phyloP scores from a whole-genome alignment of 139 green algal genomes.

The Tetraselmis striata region DNA sequence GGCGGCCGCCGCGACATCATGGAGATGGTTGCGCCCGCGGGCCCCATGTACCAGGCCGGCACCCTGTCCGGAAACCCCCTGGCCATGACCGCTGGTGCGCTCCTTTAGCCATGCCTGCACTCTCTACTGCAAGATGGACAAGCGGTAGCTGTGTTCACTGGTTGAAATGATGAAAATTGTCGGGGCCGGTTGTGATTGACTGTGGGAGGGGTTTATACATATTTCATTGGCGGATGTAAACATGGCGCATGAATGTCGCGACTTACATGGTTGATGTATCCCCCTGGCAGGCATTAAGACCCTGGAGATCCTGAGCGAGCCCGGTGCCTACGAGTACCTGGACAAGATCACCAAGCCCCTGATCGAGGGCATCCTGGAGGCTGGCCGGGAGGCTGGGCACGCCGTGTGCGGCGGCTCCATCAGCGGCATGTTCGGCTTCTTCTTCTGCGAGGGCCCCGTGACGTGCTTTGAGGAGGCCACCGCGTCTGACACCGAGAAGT shows the following conservation, averaged over 20 bases:
- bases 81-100: constrained; percentile 81
- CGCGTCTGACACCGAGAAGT: constrained; percentile 86
- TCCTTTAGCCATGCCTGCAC: too few species aligned
- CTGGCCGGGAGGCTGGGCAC: constrained; percentile 78
- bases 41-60: constrained; percentile 89
- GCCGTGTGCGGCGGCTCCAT: constrained; percentile 84
- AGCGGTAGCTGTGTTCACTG: too few species aligned
- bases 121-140: too few species aligned
- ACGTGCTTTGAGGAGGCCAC: constrained; percentile 83
- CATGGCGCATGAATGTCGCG: too few species aligned
- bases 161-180: too few species aligned
- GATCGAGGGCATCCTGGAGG: constrained; percentile 86
- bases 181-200: too few species aligned
- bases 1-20: constrained; percentile 95
- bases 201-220: too few species aligned
- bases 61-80: constrained; percentile 97
- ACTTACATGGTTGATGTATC: too few species aligned
- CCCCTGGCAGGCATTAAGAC: constrained; percentile 96
- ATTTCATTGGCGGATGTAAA: too few species aligned
- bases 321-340: constrained; percentile 92
- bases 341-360: constrained; percentile 74
- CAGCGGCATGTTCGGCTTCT: constrained; percentile 98
- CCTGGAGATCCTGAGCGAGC: constrained; percentile 87
- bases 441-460: constrained; percentile 93
- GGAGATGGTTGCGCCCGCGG: constrained; percentile 92